These are phyloP conservation scores for Camelina neglecta DNA, from an alignment of 345 rosid species.

Conservation along the genomic window DNA sequence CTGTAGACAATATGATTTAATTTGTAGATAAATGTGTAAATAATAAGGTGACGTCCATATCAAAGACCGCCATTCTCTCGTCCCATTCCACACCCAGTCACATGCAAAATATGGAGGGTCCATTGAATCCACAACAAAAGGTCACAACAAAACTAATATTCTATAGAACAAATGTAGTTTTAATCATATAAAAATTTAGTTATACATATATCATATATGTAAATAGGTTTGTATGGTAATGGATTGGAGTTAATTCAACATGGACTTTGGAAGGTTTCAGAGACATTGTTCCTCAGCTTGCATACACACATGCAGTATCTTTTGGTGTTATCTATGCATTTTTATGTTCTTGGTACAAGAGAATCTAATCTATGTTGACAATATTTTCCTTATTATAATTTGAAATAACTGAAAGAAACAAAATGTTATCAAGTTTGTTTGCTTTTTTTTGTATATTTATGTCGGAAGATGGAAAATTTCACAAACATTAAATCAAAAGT, in stretches of 20 bases:
- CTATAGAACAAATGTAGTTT: slow-evolving; percentile 29
- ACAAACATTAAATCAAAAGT: slow-evolving; percentile 1
- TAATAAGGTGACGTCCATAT: slow-evolving; percentile 38
- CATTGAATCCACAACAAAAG: slow-evolving; percentile 46
- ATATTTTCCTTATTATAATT: slow-evolving; percentile 6
- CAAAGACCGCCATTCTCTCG: slow-evolving; percentile 44
- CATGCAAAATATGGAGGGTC: slow-evolving; percentile 50
- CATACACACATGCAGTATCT: slow-evolving; percentile 47
- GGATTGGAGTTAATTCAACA: slow-evolving; percentile 36
- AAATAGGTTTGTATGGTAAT: not conserved
- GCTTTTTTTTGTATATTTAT: slow-evolving; percentile 30
- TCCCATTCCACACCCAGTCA: slow-evolving; percentile 44
- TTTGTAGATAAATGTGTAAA: slow-evolving; percentile 28
- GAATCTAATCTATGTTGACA: slow-evolving; percentile 44
- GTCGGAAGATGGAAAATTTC: slow-evolving; percentile 15
- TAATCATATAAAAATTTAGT: slow-evolving; percentile 26
- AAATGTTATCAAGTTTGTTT: slow-evolving; percentile 21
- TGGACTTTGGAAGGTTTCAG: slow-evolving; percentile 44
- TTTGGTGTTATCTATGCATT: slow-evolving; percentile 43
- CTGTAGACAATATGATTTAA: not conserved
- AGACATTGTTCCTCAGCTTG: slow-evolving; percentile 45
- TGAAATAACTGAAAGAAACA: slow-evolving; percentile 6
- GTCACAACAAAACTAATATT: slow-evolving; percentile 41
- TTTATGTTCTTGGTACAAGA: slow-evolving; percentile 41
- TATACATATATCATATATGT: not conserved